Evolutionary conservation across 305 asterid genomes (phyloP).

Genomic region (Fraxinus angustifolia): DNA sequence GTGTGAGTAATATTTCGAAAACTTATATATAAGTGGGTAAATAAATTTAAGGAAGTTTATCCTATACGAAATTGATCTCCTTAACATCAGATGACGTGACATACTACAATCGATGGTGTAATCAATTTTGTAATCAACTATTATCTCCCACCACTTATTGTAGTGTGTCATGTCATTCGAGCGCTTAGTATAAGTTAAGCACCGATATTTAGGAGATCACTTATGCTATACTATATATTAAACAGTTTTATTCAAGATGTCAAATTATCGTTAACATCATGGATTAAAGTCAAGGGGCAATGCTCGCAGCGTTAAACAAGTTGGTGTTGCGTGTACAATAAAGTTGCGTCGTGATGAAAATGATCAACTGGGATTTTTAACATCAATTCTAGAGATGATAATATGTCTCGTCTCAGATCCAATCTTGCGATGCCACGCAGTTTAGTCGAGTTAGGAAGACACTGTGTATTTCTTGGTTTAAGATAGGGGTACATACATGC

Average conservation of each 20-base stretch:
- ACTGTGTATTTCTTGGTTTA: not conserved
- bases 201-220: too few relatives aligned
- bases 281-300: not conserved
- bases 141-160: too few relatives aligned
- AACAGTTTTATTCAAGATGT: not conserved
- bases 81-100: too few relatives aligned
- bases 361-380: not conserved
- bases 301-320: not conserved
- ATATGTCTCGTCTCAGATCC: not conserved
- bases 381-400: not conserved
- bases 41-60: not conserved
- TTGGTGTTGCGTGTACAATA: not conserved
- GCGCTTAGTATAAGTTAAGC: too few relatives aligned
- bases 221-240: too few relatives aligned
- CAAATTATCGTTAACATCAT: too few relatives aligned
- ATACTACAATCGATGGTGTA: too few relatives aligned
- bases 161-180: too few relatives aligned
- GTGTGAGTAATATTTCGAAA: not conserved
- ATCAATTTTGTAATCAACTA: too few relatives aligned
- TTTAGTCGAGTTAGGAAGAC: not conserved
- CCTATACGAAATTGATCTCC: not conserved
- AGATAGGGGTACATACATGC: not conserved
- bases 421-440: not conserved
- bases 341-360: not conserved
- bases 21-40: not conserved